Base-by-base conservation (phyloP, 2,329 filamentous ascomycete genomes). In the Monosporascus cannonballus region DNA sequence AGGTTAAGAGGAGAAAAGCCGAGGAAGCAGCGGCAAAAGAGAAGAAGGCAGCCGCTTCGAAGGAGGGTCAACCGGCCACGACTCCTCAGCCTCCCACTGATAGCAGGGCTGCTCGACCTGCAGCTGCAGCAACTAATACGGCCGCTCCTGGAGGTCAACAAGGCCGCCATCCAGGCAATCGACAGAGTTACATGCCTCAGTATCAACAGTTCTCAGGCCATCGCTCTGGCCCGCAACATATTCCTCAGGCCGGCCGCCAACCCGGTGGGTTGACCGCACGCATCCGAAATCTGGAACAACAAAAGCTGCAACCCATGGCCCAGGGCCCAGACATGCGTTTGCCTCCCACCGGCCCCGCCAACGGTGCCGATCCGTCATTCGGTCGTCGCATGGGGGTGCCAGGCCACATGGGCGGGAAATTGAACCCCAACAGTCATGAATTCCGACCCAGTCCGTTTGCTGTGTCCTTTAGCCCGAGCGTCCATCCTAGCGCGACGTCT, bases 361-460 rank as follows among this genome's bases (percentile, higher is more conserved):
- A 81, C 70, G 62, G 73, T 56, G 65, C 73, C 56, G 75, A 86
- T 63, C 62, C 76, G 17, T 64, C 76, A 58, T 78, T 81, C 73
- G 71, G 76, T 64, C 74, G 80, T 61, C 74, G 83, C 46, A 71
- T 78, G 46, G 79, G 76, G 55, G 68, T 77, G n/a, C 72, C 76
- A 14, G 71, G 71, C 44, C 80, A 80, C 49, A 72, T 81, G 61
- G 73, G 74, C 4, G 75, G 74, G 46, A 83, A 84, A 67, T 65
- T 86, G 60, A 86, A 86, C 57, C 83, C 83, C 6, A 84, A 83
- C 61, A 85, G 77, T 60, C 77, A 81, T 65, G 91, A 96, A 64
- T 97, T 96, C 72, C 85, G 87, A 58, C 94, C 93, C 18, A 95
- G 87, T 62, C 85, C 89, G 4, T 87, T 87, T 56, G 91, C 92